Base-by-base conservation (phyloP, 1,139 yeast genomes). In the Candida sp. region DNA sequence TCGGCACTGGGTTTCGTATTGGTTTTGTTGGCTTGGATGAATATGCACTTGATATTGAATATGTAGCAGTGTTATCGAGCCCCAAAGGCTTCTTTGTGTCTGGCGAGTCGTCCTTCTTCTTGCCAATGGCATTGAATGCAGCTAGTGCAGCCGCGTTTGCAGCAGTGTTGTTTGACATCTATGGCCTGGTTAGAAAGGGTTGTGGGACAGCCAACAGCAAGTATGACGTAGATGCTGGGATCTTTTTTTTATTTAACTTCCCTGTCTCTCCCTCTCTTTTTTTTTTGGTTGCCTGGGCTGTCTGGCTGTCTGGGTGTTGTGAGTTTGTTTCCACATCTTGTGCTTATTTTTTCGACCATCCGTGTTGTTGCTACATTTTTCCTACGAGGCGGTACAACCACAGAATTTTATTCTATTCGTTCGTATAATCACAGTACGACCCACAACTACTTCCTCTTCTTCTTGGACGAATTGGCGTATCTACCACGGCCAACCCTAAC, bases 401-500 rank as follows among this genome's bases (percentile, higher is more conserved):
- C 17, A 17, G 17, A 17, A 17, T 33, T 7, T 12, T 34, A 8
- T 22, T 42, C 27, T 46, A 27, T 34, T 27, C 26, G 26, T 31
- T 9, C 31, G 4, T 42, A 42, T 26, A 30, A n/a, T 22, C 26
- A 30, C 31, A 17, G 17, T 17, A 17, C 17, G 17, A 17, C 17
- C 17, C 17, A 17, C 17, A 17, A 17, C 44, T 59, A 68, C 64
- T 65, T 68, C 53, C 73, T 69, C 74, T 70, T 71, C 25, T 77
- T 65, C 72, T 74, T 68, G 7, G 82, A 75, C 26, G 91, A 80
- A 65, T 94, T 94, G 42, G 87, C 96, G 63, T 80, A 81, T 61
- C 96, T 80, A 5, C 98, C 96, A 53, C 83, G 80, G 5, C 97
- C 97, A 23, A 94, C 90, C 53, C 80, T 84, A 28, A 92, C 96